Base-by-base conservation (phyloP, 2,329 filamentous ascomycete species). In the Exophiala xenobiotica region DNA sequence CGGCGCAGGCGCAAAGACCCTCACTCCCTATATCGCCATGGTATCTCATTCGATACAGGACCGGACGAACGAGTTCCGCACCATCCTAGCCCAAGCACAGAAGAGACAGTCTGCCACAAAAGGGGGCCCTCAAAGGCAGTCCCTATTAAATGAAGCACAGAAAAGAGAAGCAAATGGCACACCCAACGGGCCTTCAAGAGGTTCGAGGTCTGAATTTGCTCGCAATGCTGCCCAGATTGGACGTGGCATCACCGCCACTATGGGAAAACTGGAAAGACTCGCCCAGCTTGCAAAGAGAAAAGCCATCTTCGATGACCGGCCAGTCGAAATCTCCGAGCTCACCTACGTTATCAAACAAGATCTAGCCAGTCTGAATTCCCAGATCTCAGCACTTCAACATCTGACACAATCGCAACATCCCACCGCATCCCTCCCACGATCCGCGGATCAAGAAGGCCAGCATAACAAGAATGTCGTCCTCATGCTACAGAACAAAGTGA, bases 301-400 rank as follows among this genome's bases (percentile, higher is more conserved):
- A 73, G 96, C 93, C 7, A 83, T 99, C 37, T 99, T 99, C 68
- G 93, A 99, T 70, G 93, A 99, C 74, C 83, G 89, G 67, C 90
- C 93, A 0, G 88, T 96, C 49, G 93, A 99, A 72, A 96, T 97
- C 69, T 93, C 93, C 69, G 90, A 97, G 71, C 82, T 96, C 68
- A 96, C 91, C 6, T 96, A 91, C 66, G 88, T 97, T 66, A 96
- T 97, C 77, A 97, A 97, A 74, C 92, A 97, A 76, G 92, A 97
- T 65, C 81, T 97, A 46, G 89, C 90, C 1, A 83, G 79, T 3
- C 70, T 88, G 51, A 97, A 96, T 71, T 84, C 90, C 61, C 88
- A 95, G 66, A 97, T 97, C 63, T 87, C 87, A 39, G 78, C 79
- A 7, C 77, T 99, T n/a, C 88, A 95, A 67, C 74, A 79, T 5